Evolutionary conservation across 192 early-diverging fungal species (phyloP), one percentile per base, ranked within the genome.

Genomic region (Backusella sp.): DNA sequence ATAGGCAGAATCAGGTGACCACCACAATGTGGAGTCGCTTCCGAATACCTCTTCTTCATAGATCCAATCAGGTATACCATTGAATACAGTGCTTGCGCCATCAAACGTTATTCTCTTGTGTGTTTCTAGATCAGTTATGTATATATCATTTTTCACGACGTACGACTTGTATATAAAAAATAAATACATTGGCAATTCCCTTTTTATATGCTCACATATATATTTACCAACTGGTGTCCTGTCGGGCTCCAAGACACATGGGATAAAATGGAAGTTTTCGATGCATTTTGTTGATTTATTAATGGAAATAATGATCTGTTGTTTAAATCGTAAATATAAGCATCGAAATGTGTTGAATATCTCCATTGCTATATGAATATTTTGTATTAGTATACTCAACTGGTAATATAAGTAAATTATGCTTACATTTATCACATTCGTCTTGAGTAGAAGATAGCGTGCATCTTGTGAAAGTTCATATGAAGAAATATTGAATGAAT

Each of bases 31-130:
- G 5, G 83, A 82, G 14, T 90, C 86, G 0, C 80, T 77, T 12
- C 74, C 83, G 46, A 94, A 87, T 3, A 99, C 93, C 77, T 99
- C 97, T 80, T 99, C 68, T 36, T 98, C 96, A 74, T 99, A 99
- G 1, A 97, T 96, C 97, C 97, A 99, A 82, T 99, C 97, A 23
- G 95, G 90, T 15, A 97, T 85, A 2, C 96, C 97, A 77, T 98
- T 98, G 76, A 96, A 93, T 28, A 97, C 87, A 26, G 84, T 87
- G 35, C 81, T 83, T 30, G 91, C 90, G 11, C 96, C 96, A 79
- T 98, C 95, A 62, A 84, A 87, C 4, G 97, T 99, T 30, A 98
- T 84, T 52, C 90, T 90, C 56, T 88, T 87, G 70, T 95, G 91
- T 11, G 84, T 80, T 71, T 41, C 67, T 75, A 92, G 78, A 74